Percentiles rank a stretch among this genome's conserved stretches.
Evolutionary conservation across 2,329 filamentous ascomycete species (phyloP).

Genomic region (Aspergillus spinulosporus): DNA sequence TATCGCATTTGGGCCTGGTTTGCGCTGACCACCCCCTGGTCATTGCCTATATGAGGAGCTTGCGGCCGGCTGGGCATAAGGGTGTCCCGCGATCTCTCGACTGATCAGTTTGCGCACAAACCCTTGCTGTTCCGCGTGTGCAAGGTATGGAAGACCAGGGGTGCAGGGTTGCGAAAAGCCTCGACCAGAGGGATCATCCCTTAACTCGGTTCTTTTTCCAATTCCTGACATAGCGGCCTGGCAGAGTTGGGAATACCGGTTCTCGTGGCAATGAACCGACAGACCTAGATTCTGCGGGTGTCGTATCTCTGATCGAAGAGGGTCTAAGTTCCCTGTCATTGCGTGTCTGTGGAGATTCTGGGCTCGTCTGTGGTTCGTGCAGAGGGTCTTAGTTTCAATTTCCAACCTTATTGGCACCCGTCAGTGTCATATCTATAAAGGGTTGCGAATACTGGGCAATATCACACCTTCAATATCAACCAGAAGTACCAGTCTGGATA

Average conservation of each 20-base stretch:
- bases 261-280: not conserved
- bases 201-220: constrained; percentile 3
- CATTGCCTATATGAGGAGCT: not conserved
- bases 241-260: not conserved
- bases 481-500: not conserved
- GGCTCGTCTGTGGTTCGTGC: constrained; percentile 3
- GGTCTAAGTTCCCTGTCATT: not conserved
- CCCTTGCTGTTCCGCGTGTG: constrained; percentile 3
- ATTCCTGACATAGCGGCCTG: not conserved
- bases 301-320: not conserved
- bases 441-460: not conserved
- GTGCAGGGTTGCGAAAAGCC: not conserved
- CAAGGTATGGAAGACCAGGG: constrained; percentile 9
- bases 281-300: not conserved
- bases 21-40: not conserved
- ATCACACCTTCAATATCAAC: not conserved
- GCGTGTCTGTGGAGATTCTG: constrained; percentile 3
- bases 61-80: not conserved
- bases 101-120: constrained; percentile 1
- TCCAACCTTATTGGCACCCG: not conserved
- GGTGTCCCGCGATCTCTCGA: not conserved
- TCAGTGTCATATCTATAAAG: not conserved
- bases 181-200: not conserved
- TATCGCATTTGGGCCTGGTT: constrained; percentile 2
- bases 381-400: not conserved